These are phyloP conservation scores for Omphalea diandra DNA, from an alignment of 441 rosid genomes.

Conservation along the genomic window DNA sequence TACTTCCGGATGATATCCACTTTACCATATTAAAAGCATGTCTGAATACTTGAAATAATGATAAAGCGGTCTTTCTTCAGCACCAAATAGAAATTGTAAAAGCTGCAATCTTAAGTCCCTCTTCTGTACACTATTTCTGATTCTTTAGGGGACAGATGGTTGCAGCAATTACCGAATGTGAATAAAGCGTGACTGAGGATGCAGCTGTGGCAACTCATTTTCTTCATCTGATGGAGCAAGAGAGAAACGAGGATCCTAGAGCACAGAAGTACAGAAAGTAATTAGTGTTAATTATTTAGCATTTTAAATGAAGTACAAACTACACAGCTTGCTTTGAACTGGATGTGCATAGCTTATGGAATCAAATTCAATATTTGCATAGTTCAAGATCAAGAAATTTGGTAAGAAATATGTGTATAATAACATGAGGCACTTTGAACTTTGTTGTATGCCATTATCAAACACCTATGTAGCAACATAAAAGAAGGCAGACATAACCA, in stretches of 20 bases:
- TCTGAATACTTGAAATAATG: background rate
- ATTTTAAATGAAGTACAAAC: background rate
- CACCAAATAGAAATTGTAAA: background rate
- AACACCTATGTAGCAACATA: background rate
- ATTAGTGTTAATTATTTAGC: too few relatives aligned
- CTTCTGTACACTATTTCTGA: background rate
- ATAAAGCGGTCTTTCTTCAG: background rate
- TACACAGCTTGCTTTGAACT: background rate
- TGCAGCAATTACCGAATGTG: conserved; percentile 20
- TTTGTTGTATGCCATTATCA: background rate
- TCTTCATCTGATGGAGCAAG: conserved; percentile 39
- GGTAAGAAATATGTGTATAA: background rate
- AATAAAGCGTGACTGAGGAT: conserved; percentile 26
- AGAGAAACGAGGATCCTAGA: conserved; percentile 33
- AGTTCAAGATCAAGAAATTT: background rate
- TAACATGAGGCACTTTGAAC: background rate
- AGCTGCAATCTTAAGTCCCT: background rate
- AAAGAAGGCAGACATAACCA: background rate
- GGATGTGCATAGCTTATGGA: background rate
- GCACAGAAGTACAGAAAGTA: background rate
- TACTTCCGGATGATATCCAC: background rate
- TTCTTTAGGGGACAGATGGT: background rate
- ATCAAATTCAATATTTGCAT: background rate
- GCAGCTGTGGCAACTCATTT: conserved; percentile 36
- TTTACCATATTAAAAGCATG: background rate